These are phyloP conservation scores for Chrysanthemum makinoi DNA, from an alignment of 129 eudicot species.

Conservation along the genomic window DNA sequence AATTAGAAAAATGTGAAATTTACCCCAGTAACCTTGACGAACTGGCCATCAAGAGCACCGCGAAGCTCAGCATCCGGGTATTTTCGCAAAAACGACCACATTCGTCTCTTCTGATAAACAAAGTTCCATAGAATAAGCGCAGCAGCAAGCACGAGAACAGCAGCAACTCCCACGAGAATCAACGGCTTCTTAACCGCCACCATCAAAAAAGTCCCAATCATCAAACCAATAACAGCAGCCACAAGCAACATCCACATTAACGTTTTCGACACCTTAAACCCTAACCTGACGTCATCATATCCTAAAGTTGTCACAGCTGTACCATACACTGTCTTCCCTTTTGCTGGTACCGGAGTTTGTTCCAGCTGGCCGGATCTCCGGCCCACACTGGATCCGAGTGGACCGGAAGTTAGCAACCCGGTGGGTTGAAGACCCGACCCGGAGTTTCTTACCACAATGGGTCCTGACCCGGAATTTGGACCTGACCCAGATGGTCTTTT, in stretches of 20 bases:
- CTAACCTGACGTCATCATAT: slow-evolving; percentile 54
- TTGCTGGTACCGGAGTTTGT: slow-evolving; percentile 17
- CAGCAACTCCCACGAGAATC: slow-evolving; percentile 52
- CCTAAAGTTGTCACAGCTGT: slow-evolving; percentile 65
- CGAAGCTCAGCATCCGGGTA: slow-evolving; percentile 91
- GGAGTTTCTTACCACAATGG: slow-evolving; percentile 35
- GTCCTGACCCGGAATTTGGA: slow-evolving; percentile 44
- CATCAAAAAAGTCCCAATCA: slow-evolving; percentile 70
- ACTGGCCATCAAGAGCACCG: slow-evolving; percentile 93
- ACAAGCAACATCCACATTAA: slow-evolving; percentile 80
- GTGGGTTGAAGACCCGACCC: slow-evolving; percentile 67
- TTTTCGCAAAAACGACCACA: slow-evolving; percentile 45
- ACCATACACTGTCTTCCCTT: slow-evolving; percentile 62
- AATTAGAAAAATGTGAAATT: background rate
- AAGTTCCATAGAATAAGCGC: slow-evolving; percentile 52
- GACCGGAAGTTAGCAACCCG: slow-evolving; percentile 91
- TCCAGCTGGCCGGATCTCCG: slow-evolving; percentile 70
- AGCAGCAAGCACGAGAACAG: slow-evolving; percentile 34
- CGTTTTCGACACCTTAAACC: slow-evolving; percentile 69
- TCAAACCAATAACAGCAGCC: slow-evolving; percentile 64
- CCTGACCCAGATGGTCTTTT: background rate
- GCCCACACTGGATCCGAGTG: slow-evolving; percentile 52
- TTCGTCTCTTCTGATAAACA: slow-evolving; percentile 42
- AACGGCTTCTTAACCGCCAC: slow-evolving; percentile 76
- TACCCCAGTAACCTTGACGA: slow-evolving; percentile 98